Evolutionary conservation across 2,329 filamentous ascomycete genomes (phyloP).

Genomic region (Fusarium sp.): DNA sequence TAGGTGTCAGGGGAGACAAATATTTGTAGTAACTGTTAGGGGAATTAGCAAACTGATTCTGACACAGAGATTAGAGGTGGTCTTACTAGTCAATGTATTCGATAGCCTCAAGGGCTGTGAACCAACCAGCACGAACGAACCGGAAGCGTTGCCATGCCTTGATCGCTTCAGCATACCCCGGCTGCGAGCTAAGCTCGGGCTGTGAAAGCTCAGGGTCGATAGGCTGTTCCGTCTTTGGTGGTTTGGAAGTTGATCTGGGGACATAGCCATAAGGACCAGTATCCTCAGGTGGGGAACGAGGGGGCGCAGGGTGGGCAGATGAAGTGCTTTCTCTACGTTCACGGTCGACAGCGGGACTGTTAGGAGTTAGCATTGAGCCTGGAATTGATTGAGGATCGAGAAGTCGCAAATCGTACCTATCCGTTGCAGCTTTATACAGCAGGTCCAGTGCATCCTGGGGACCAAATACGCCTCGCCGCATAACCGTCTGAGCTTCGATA

Average conservation of each 20-base stretch:
- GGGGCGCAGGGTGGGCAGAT: constrained; percentile 23
- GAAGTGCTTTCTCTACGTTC: constrained; percentile 37
- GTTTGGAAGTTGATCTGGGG: constrained; percentile 17
- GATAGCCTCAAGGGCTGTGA: constrained; percentile 92
- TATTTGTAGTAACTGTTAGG: constrained; percentile 82
- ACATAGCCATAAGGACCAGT: constrained; percentile 33
- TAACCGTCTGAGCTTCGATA: constrained; percentile 70
- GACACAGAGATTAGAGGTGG: neutral
- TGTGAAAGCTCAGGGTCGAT: constrained; percentile 59
- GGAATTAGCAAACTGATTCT: constrained; percentile 14
- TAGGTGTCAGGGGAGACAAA: constrained; percentile 90
- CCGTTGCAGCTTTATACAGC: constrained; percentile 84
- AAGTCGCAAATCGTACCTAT: constrained; percentile 56
- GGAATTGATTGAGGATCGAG: neutral
- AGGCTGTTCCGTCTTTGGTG: constrained; percentile 47
- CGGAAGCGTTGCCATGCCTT: constrained; percentile 91
- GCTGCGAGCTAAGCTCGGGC: constrained; percentile 57
- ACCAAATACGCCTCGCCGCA: constrained; percentile 81
- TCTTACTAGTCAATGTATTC: constrained; percentile 90
- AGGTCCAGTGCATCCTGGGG: constrained; percentile 93
- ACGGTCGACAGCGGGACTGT: constrained; percentile 37
- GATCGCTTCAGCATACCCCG: constrained; percentile 74
- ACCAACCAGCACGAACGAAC: constrained; percentile 97
- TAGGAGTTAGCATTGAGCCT: constrained; percentile 10
- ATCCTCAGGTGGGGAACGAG: constrained; percentile 27